These are phyloP conservation scores for Colletotrichum sojae DNA, from an alignment of 2,329 filamentous ascomycete species.

Conservation along the genomic window DNA sequence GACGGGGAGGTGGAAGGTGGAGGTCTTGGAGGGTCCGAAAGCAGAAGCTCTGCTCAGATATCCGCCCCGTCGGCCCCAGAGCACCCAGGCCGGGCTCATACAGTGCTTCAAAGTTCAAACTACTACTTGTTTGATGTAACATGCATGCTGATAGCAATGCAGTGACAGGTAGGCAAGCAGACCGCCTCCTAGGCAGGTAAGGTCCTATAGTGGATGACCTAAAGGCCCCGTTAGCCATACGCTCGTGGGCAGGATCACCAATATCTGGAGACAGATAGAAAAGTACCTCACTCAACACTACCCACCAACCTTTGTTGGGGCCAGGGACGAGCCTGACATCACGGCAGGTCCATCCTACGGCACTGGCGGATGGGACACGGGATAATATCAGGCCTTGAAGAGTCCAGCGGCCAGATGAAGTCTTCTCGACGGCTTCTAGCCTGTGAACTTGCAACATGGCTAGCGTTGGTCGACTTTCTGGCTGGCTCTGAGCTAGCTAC, in stretches of 20 bases:
- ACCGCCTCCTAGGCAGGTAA: not conserved
- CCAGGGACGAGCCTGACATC: conserved; percentile 10
- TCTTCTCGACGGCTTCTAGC: conserved; percentile 25
- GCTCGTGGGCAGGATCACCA: not conserved
- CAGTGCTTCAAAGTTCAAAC: not conserved
- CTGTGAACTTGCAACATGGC: not conserved
- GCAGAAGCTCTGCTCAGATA: conserved; percentile 38
- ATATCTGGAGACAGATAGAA: conserved; percentile 16
- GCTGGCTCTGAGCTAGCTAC: no score
- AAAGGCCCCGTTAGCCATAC: no score
- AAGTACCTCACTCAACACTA: conserved; percentile 1
- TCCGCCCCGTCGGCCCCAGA: conserved; percentile 31
- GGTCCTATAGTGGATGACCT: not conserved
- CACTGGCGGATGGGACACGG: not conserved
- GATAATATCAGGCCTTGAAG: not conserved
- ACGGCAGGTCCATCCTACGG: not conserved
- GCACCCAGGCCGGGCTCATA: conserved; percentile 14
- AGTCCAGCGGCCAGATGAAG: not conserved
- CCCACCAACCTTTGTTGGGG: conserved; percentile 12
- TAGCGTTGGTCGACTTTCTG: not conserved
- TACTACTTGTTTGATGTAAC: not conserved
- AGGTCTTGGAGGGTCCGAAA: conserved; percentile 19
- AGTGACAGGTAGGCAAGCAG: not conserved
- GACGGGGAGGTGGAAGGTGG: conserved; percentile 35
- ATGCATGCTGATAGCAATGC: not conserved